These are phyloP conservation scores for Austroboletus niveus DNA, from an alignment of 1,284 basidiomycete species.

Conservation along the genomic window DNA sequence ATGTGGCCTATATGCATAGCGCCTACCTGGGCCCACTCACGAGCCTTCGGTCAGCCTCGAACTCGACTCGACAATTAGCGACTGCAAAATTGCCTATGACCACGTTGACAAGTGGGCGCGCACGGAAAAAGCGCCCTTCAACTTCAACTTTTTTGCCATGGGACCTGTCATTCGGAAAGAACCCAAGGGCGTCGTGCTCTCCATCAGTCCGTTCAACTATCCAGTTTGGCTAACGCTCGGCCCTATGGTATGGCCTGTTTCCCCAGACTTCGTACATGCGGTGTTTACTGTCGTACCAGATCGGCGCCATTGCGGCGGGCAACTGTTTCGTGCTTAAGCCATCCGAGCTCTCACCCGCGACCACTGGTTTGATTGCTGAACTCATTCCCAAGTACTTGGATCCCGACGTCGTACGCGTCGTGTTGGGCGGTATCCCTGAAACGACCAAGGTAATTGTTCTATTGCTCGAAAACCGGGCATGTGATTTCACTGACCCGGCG, in stretches of 20 bases:
- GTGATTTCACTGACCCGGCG: slow-evolving; percentile 1
- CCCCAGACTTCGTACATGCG: no score
- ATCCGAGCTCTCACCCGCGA: slow-evolving; percentile 74
- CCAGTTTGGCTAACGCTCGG: slow-evolving; percentile 51
- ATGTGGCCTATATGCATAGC: no score
- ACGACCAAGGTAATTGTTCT: slow-evolving; percentile 55
- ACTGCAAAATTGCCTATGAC: slow-evolving; percentile 63
- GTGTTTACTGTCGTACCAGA: slow-evolving; percentile 20
- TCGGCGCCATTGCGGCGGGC: slow-evolving; percentile 80
- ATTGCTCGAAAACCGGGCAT: no score
- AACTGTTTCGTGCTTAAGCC: slow-evolving; percentile 77
- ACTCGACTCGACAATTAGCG: slow-evolving; percentile 50
- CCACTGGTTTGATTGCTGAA: slow-evolving; percentile 67
- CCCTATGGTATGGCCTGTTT: slow-evolving; percentile 47
- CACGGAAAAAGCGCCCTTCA: slow-evolving; percentile 60
- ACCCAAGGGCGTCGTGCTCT: slow-evolving; percentile 72
- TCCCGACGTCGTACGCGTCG: slow-evolving; percentile 64
- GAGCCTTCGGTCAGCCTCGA: slow-evolving; percentile 46
- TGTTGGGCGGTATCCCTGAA: slow-evolving; percentile 77
- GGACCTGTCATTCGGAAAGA: slow-evolving; percentile 69
- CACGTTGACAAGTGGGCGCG: slow-evolving; percentile 77
- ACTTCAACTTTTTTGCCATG: slow-evolving; percentile 53
- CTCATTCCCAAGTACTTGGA: slow-evolving; percentile 84
- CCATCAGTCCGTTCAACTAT: slow-evolving; percentile 67
- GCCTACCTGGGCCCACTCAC: no score